Base-by-base conservation (phyloP, 352 stramenopile genomes). In the Phytophthora crassamura region DNA sequence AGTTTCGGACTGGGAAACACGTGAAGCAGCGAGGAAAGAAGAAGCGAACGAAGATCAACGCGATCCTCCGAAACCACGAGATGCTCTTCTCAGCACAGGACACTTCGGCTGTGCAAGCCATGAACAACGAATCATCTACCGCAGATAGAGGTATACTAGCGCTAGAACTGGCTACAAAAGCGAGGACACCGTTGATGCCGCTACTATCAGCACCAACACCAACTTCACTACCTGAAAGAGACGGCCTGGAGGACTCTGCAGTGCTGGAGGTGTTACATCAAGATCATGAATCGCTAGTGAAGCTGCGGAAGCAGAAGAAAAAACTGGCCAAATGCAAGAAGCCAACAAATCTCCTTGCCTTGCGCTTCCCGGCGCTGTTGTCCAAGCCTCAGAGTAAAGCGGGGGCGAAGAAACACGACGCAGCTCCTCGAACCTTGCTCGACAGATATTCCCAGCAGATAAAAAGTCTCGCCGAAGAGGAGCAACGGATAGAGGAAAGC, bases 401-500 rank as follows among this genome's bases (percentile, higher is more conserved):
- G 30, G n/a, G 38, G 2, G 39, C 25, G n/a, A 59, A 22, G 7
- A 63, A 57, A 16, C 9, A 9, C 5, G 55, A 41, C 35, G 15
- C 5, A 20, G 47, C 58, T 8, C 30, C 64, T 4, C 46, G n/a
- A 20, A 50, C 40, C 10, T 45, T 58, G 18, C n/a, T 74, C 12
- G 39, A 59, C 12, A 69, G 46, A 12, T 58, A 58, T 34, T 64
- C 43, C 22, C 58, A 35, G 16, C 67, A 56, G 14, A 72, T 57
- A 3, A 50, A 42, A 34, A 56, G 39, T 10, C 41, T 74, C 3
- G 43, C 42, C 16, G 46, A 58, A 22, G 59, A 74, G 56, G 66
- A 74, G 14, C 51, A 70, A 15, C 42, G 60, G 28, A 42, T 84
- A 8, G 59, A 91, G 60, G 40, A 75, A 14, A 69, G 40, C 12